Percentiles rank a stretch among this genome's conserved stretches.
Evolutionary conservation across 176 grass and related monocot species (phyloP).

Genomic region (Calamus simplicifolius): DNA sequence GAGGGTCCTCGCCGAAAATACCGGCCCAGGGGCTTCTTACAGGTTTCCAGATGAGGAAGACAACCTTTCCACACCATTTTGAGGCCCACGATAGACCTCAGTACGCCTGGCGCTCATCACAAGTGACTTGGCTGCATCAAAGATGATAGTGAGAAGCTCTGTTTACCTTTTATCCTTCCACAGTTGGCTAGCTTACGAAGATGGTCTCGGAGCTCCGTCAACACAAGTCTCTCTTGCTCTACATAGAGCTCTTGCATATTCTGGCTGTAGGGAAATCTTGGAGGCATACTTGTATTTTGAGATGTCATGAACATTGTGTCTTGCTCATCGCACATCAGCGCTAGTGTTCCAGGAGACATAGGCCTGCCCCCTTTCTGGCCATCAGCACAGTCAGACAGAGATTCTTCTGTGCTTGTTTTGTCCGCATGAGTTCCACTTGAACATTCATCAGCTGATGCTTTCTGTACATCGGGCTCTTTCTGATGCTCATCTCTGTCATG

Average conservation of each 20-base stretch:
- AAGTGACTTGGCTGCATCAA: too few relatives aligned
- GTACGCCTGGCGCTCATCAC: too few relatives aligned
- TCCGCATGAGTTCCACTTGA: slow-evolving; percentile 3
- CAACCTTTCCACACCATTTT: too few relatives aligned
- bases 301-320: slow-evolving; percentile 18
- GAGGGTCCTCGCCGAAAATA: too few relatives aligned
- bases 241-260: slow-evolving; percentile 12
- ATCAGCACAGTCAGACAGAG: slow-evolving; percentile 7
- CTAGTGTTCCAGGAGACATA: slow-evolving; percentile 26
- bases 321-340: slow-evolving; percentile 33
- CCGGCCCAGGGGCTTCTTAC: too few relatives aligned
- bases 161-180: slow-evolving; percentile 27
- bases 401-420: background rate
- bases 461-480: slow-evolving; percentile 7
- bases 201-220: slow-evolving; percentile 25
- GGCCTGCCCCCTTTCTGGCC: slow-evolving; percentile 5
- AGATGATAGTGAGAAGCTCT: background rate
- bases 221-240: slow-evolving; percentile 27
- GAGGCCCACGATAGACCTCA: too few relatives aligned
- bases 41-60: too few relatives aligned
- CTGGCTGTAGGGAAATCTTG: background rate
- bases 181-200: slow-evolving; percentile 14
- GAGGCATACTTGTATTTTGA: slow-evolving; percentile 5
- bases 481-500: slow-evolving; percentile 3
- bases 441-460: background rate